These are phyloP conservation scores for Fomitopsis serialis DNA, from an alignment of 768 basidiomycete species.

Conservation along the genomic window DNA sequence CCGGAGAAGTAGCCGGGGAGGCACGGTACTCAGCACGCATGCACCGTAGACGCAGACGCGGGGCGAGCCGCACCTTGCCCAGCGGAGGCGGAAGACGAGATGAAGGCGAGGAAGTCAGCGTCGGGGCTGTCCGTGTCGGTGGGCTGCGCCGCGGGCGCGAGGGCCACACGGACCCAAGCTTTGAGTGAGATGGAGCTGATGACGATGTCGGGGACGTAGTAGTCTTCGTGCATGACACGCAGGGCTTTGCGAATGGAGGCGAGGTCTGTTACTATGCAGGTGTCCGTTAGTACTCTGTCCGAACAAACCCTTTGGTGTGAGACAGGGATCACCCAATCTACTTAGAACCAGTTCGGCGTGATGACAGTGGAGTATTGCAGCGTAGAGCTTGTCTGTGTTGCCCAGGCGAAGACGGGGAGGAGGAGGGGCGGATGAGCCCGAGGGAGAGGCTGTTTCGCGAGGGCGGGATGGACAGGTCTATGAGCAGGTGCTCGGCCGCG, in stretches of 20 bases:
- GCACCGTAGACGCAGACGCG: slow-evolving; percentile 39
- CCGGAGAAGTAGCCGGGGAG: slow-evolving; percentile 93
- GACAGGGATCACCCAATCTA: slow-evolving; percentile 56
- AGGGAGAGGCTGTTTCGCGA: not conserved
- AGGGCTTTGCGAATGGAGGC: slow-evolving; percentile 65
- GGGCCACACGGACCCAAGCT: slow-evolving; percentile 49
- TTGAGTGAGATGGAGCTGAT: slow-evolving; percentile 83
- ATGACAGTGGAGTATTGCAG: slow-evolving; percentile 86
- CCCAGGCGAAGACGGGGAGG: slow-evolving; percentile 53
- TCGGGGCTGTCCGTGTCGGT: slow-evolving; percentile 19
- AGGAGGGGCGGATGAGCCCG: not conserved
- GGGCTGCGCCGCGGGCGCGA: slow-evolving; percentile 43
- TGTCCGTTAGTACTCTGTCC: slow-evolving; percentile 68
- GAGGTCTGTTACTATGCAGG: slow-evolving; percentile 59
- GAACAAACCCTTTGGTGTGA: not conserved
- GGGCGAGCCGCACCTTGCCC: too few relatives aligned
- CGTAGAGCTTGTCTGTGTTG: slow-evolving; percentile 82
- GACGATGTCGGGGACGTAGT: slow-evolving; percentile 80
- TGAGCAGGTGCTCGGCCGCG: slow-evolving; percentile 10
- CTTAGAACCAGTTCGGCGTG: slow-evolving; percentile 98
- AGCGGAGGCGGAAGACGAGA: slow-evolving; percentile 55
- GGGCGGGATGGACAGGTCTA: slow-evolving; percentile 5
- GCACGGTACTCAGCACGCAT: slow-evolving; percentile 68
- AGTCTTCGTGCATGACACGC: slow-evolving; percentile 65
- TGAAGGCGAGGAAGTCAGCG: slow-evolving; percentile 65